A percentile compares a stretch with the other conserved stretches of the same genome.
phyloP scores from a whole-genome alignment of 257 asterid species.

The Solanum chiquidenum region DNA sequence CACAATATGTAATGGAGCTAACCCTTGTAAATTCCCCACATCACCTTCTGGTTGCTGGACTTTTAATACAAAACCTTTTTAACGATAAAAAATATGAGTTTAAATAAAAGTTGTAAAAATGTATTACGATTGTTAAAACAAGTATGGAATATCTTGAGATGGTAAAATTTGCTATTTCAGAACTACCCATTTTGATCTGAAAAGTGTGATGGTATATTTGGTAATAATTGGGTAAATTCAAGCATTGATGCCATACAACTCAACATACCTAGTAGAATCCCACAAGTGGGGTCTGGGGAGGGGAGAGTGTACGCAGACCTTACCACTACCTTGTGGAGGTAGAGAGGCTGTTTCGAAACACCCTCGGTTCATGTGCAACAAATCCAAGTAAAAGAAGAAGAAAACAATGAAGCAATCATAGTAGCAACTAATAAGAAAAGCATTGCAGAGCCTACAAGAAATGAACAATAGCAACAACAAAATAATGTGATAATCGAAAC shows the following conservation, averaged over 20 bases:
- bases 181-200: not conserved
- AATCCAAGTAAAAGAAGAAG: not conserved
- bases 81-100: not conserved
- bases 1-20: not conserved
- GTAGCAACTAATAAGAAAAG: not conserved
- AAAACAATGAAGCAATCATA: not conserved
- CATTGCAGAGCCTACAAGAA: not conserved
- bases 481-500: not conserved
- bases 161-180: not conserved
- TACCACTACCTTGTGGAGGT: not conserved
- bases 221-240: not conserved
- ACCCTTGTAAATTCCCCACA: not conserved
- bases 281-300: not conserved
- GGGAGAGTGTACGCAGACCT: not conserved
- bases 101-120: not conserved
- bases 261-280: not conserved
- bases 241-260: not conserved
- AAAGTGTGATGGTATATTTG: not conserved
- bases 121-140: not conserved
- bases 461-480: not conserved
- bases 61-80: not conserved
- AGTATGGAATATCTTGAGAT: not conserved
- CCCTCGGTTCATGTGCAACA: too few species aligned
- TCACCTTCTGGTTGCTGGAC: not conserved
- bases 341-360: too few species aligned